Percentiles rank a stretch among this genome's conserved stretches.
Conservation (phyloP, 768 basidiomycete genomes). For the Ephemerocybe angulata region DNA sequence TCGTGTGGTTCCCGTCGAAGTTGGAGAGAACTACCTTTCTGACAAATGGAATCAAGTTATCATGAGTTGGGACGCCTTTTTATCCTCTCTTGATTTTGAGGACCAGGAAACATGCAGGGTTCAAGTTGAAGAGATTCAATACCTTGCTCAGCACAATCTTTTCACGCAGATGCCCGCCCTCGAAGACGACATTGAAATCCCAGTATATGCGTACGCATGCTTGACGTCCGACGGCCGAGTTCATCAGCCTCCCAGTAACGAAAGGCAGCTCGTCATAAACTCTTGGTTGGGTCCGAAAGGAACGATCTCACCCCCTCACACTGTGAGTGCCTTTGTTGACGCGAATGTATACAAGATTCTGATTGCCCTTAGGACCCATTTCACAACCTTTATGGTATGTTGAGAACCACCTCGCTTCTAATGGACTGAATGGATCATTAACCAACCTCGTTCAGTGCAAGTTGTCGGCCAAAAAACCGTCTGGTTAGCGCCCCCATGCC, state of each 20-base stretch:
- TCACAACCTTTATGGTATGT: constrained; percentile 82
- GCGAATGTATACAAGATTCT: constrained; percentile 1
- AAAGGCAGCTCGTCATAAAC: constrained; percentile 65
- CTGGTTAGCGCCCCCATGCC: constrained; percentile 80
- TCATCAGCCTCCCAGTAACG: constrained; percentile 61
- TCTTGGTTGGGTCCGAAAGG: constrained; percentile 80
- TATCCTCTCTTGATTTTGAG: constrained; percentile 42
- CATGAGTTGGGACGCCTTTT: constrained; percentile 74
- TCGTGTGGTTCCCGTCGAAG: constrained; percentile 85
- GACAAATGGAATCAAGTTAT: constrained; percentile 80
- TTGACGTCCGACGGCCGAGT: constrained; percentile 42
- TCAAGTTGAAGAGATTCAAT: constrained; percentile 39
- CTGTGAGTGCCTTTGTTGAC: constrained; percentile 36
- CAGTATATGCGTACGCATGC: constrained; percentile 78
- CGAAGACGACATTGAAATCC: constrained; percentile 70
- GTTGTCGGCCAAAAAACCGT: constrained; percentile 85
- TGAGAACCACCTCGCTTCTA: no score
- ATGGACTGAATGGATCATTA: no score
- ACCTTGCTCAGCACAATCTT: constrained; percentile 91
- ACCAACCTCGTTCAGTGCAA: constrained; percentile 55
- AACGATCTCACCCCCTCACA: constrained; percentile 88
- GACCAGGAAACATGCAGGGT: constrained; percentile 20
- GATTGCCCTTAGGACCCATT: constrained; percentile 71
- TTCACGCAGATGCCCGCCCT: constrained; percentile 81
- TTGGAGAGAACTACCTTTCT: constrained; percentile 79